These are phyloP conservation scores for Spergularia bocconei DNA, from an alignment of 148 eudicot species.

Conservation along the genomic window DNA sequence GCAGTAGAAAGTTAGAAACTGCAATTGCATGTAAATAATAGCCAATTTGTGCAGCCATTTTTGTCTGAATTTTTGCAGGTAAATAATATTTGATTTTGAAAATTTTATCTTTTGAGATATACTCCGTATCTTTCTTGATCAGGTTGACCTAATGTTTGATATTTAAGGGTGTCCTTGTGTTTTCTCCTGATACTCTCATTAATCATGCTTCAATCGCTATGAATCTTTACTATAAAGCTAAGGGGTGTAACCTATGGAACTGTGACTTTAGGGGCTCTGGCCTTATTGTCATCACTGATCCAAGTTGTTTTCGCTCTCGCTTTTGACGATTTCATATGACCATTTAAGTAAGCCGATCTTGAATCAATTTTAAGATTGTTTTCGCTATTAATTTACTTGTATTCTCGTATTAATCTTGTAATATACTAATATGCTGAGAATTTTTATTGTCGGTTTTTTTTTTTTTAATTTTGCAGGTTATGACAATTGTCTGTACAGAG, in stretches of 20 bases:
- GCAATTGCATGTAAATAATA: conserved; percentile 2
- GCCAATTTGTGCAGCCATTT: conserved; percentile 20
- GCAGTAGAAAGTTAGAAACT: conserved; percentile 3
- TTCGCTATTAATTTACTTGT: too few species aligned
- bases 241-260: conserved; percentile 59
- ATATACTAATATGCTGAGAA: too few species aligned
- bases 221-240: conserved; percentile 64
- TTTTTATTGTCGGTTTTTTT: too few species aligned
- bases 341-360: too few species aligned
- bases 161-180: conserved; percentile 52
- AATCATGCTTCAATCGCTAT: conserved; percentile 76
- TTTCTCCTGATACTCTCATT: conserved; percentile 50
- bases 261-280: conserved; percentile 65
- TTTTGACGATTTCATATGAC: too few species aligned
- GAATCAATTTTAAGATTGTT: too few species aligned
- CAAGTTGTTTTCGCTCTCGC: conserved; percentile 24
- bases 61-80: neutral
- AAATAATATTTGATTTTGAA: too few species aligned
- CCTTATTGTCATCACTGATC: conserved; percentile 54
- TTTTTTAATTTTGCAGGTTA: neutral
- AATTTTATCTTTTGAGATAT: too few species aligned
- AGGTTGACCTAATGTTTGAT: too few species aligned
- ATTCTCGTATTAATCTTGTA: too few species aligned
- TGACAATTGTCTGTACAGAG: neutral
- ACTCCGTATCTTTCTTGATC: too few species aligned